These are phyloP conservation scores for Coprinopsis marcescibilis DNA, from an alignment of 768 basidiomycete species.

Conservation along the genomic window DNA sequence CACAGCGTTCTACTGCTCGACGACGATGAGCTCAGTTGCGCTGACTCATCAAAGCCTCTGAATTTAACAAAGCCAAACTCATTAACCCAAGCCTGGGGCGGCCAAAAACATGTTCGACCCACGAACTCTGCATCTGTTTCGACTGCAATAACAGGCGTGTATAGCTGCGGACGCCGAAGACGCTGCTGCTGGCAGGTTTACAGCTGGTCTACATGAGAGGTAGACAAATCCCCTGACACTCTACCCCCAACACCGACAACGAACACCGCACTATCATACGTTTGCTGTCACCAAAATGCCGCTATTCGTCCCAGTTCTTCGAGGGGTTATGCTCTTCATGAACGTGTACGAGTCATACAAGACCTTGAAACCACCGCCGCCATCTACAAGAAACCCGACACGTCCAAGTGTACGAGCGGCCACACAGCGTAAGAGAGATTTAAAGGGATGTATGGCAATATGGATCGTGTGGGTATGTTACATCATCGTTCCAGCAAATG, in stretches of 20 bases:
- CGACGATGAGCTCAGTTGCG: not conserved
- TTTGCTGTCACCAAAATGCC: constrained; percentile 43
- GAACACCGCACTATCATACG: not conserved
- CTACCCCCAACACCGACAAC: not conserved
- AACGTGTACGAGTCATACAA: constrained; percentile 86
- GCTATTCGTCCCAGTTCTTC: constrained; percentile 60
- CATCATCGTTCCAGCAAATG: not conserved
- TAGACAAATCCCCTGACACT: not conserved
- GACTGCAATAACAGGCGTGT: not conserved
- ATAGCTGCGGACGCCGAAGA: not conserved
- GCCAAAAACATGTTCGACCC: not conserved
- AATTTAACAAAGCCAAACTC: not conserved
- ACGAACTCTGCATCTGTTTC: not conserved
- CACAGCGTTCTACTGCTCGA: not conserved
- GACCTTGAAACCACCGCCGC: constrained; percentile 62
- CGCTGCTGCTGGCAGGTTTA: not conserved
- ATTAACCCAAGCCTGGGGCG: not conserved
- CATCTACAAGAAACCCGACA: constrained; percentile 48
- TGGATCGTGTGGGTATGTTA: constrained; percentile 80
- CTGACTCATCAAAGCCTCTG: not conserved
- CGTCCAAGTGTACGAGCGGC: constrained; percentile 61
- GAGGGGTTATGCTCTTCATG: constrained; percentile 64
- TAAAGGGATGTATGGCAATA: constrained; percentile 79
- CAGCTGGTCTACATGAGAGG: not conserved
- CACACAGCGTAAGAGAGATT: constrained; percentile 73